Base-by-base conservation (phyloP, 768 basidiomycete genomes). In the Mrakia hoshinonis region DNA sequence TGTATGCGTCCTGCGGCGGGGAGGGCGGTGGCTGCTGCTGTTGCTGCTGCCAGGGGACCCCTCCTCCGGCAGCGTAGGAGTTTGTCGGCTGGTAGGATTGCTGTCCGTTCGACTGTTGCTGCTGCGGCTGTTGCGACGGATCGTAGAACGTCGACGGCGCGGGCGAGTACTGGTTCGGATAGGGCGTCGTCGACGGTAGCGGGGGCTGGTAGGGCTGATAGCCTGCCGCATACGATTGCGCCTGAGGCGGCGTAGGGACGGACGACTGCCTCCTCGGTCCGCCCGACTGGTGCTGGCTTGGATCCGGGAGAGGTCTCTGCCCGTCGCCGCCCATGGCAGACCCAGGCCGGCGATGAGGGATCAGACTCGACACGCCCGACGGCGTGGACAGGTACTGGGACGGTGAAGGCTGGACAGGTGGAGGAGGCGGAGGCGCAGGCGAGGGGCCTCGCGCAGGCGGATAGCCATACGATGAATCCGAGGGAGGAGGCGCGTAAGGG, bases 41-140 rank as follows among this genome's bases (percentile, higher is more conserved):
- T n/a, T 47, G 62, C 24, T 64, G 62, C 62, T 64, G 62, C 43
- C 46, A 64, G 18, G 62, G 62, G 24, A 46, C 62, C 22, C n/a
- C 13, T 39, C n/a, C 3, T 4, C n/a, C n/a, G n/a, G 39, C 4
- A 22, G 62, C 22, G 43, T 64, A 64, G 20, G 62, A 64, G n/a
- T n/a, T n/a, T n/a, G n/a, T n/a, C 43, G 43, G n/a, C 38, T 43
- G 62, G 3, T 22, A 38, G 31, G 29, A 34, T 12, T 49, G 48
- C 29, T 51, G 48, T 36, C 61, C 29, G 43, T 29, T 66, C 1
- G 13, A 20, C 31, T 34, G 48, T 24, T 46, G 48, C 18, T 65
- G 43, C 47, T 65, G 64, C 47, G 48, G 64, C 13, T 47, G 64
- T 12, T 26, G 6, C 15, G 48, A 36, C 47, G 15, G 43, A n/a